Evolutionary conservation across 208 protist genomes (phyloP).

Genomic region (Crithidia fasciculata): DNA sequence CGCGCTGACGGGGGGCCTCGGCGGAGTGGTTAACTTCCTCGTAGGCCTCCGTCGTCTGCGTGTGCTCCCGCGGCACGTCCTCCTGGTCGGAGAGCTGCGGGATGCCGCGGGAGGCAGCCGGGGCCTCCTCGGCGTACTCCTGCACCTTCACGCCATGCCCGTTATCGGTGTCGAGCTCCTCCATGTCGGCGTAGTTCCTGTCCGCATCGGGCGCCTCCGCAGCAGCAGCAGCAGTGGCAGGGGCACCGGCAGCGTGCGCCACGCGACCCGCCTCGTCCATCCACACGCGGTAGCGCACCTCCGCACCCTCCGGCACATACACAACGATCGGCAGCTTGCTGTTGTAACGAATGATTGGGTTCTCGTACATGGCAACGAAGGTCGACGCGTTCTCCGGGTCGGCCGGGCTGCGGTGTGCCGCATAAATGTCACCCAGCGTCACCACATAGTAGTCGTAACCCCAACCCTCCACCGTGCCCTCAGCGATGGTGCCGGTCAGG

Average conservation of each 20-base stretch:
- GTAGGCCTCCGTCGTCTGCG: background rate
- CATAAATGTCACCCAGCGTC: conserved; percentile 32
- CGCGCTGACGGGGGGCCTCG: conserved; percentile 1
- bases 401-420: conserved; percentile 22
- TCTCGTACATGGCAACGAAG: conserved; percentile 48
- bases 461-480: conserved; percentile 56
- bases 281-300: conserved; percentile 64
- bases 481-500: conserved; percentile 49
- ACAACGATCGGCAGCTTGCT: conserved; percentile 62
- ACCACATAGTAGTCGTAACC: conserved; percentile 63
- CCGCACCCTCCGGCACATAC: conserved; percentile 52
- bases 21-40: background rate
- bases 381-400: conserved; percentile 19
- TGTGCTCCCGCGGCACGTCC: background rate
- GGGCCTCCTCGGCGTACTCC: conserved; percentile 4
- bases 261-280: conserved; percentile 24
- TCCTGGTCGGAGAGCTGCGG: background rate
- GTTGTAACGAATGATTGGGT: conserved; percentile 41
- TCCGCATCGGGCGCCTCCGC: background rate
- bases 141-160: background rate
- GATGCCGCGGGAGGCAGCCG: background rate
- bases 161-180: conserved; percentile 4
- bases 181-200: background rate
- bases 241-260: background rate
- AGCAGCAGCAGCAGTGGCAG: background rate